phyloP scores from a whole-genome alignment of 169 alveolate genomes.

The Eimeria brunetti region DNA sequence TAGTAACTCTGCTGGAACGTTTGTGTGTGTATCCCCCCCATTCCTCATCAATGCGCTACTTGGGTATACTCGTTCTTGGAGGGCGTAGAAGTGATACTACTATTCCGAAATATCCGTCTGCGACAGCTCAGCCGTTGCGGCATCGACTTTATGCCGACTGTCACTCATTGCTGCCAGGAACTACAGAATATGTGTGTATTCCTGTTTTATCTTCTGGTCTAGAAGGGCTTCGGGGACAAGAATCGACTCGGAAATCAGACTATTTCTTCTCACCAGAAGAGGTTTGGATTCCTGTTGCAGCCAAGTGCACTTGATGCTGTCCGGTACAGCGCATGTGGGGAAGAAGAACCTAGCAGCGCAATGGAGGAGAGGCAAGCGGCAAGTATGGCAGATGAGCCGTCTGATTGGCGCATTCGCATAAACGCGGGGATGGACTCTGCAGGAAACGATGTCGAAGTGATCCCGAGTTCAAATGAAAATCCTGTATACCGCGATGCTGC shows the following conservation, averaged over 20 bases:
- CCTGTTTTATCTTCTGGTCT: not conserved
- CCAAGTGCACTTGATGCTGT: not conserved
- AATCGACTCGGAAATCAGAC: not conserved
- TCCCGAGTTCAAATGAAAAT: not conserved
- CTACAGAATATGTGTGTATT: not conserved
- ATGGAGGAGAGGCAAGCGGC: not conserved
- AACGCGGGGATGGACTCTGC: not conserved
- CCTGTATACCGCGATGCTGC: not conserved
- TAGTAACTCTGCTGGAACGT: not conserved
- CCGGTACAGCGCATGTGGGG: not conserved
- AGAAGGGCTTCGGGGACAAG: not conserved
- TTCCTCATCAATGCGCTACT: not conserved
- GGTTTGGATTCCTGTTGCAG: not conserved
- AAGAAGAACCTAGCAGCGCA: not conserved
- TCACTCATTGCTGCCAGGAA: not conserved
- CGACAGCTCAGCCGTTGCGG: not conserved
- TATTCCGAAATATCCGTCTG: not conserved
- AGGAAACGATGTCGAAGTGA: not conserved
- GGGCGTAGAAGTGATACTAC: not conserved
- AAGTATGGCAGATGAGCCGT: not conserved
- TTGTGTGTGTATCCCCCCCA: not conserved
- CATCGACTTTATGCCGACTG: not conserved
- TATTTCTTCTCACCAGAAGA: not conserved
- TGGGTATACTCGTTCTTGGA: not conserved
- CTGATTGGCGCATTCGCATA: not conserved